Base-by-base conservation (phyloP, 139 green algal species). In the Microglena sp. region DNA sequence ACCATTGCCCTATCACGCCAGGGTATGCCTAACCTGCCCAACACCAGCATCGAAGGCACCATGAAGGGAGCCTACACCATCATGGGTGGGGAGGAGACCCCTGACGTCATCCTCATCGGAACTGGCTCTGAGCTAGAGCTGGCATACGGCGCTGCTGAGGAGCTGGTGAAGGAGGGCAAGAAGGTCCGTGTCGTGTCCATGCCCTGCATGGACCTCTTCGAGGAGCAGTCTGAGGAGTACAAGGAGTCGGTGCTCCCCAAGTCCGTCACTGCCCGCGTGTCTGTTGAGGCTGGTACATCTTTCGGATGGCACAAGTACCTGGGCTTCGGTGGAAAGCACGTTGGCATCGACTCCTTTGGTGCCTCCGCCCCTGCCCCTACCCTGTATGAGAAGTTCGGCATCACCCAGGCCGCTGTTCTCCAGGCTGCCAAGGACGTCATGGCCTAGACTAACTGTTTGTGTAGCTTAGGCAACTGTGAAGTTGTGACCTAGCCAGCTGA, bases 371-470 rank as follows among this genome's bases (percentile, higher is more conserved):
- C 92, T 55, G 91, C 81, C 26, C 60, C 73, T 56, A 77, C 82
- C 27, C 77, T 98, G 60, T 99, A 98, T 83, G 77, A 97, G 85
- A 81, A 98, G 87, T 97, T 86, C 72, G 93, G 93, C 71, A 94
- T 99, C 79, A 96, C 85, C 33, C 55, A 63, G 27, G 84, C 90
- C 11, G 76, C 74, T 2, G 73, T 96, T 2, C 74, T 92, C 1
- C 79, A 74, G 11, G 85, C 86, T 0, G 86, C 82, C 75, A 96
- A 97, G 82, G 67, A 62, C 28, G 28, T 64, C 6, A 59, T n/a
- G n/a, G n/a, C n/a, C n/a, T n/a, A n/a, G n/a, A n/a, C n/a, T n/a
- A n/a, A n/a, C n/a, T n/a, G n/a, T n/a, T n/a, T n/a, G n/a, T n/a
- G n/a, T n/a, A n/a, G n/a, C n/a, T n/a, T n/a, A n/a, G n/a, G n/a